Conservation (phyloP, 2,329 filamentous ascomycete genomes). For the Mycosphaerella arachidis region DNA sequence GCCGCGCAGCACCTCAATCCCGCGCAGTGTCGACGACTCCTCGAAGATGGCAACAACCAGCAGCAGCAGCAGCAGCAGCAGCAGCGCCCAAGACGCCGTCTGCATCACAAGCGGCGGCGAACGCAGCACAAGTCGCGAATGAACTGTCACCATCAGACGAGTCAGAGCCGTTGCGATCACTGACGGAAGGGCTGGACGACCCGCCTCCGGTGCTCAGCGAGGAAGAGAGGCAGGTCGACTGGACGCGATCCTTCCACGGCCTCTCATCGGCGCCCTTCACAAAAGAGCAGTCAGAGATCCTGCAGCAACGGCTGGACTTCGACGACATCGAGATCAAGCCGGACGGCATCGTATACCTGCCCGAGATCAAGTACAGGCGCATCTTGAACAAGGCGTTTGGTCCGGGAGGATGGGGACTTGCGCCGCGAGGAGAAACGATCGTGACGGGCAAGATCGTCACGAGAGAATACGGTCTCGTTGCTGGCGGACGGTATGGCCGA, state of each 20-base stretch:
- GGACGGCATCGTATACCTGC: slow-evolving; percentile 91
- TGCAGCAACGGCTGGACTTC: slow-evolving; percentile 62
- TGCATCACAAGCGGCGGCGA: slow-evolving; percentile 11
- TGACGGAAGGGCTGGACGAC: slow-evolving; percentile 50
- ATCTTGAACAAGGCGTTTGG: slow-evolving; percentile 90
- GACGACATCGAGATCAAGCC: slow-evolving; percentile 95
- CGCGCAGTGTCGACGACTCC: slow-evolving; percentile 25
- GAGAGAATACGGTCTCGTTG: slow-evolving; percentile 87
- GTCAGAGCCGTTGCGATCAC: slow-evolving; percentile 32
- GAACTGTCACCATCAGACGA: slow-evolving; percentile 23
- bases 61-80: slow-evolving; percentile 1
- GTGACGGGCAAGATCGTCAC: slow-evolving; percentile 78
- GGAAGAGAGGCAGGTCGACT: slow-evolving; percentile 60
- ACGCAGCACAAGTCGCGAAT: slow-evolving; percentile 14
- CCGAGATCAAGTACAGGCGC: slow-evolving; percentile 95
- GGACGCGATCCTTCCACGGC: slow-evolving; percentile 79
- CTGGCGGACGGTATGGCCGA: slow-evolving; percentile 69
- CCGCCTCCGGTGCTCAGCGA: slow-evolving; percentile 47
- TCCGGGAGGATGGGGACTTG: slow-evolving; percentile 91
- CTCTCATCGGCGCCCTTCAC: slow-evolving; percentile 68
- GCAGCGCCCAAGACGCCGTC: slow-evolving; percentile 13
- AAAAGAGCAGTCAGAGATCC: slow-evolving; percentile 61
- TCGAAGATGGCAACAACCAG: slow-evolving; percentile 17
- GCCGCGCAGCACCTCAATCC: slow-evolving; percentile 3
- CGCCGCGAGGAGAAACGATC: slow-evolving; percentile 77